Conservation (phyloP, 2,329 filamentous ascomycete genomes). For the Sarocladium oryzae region DNA sequence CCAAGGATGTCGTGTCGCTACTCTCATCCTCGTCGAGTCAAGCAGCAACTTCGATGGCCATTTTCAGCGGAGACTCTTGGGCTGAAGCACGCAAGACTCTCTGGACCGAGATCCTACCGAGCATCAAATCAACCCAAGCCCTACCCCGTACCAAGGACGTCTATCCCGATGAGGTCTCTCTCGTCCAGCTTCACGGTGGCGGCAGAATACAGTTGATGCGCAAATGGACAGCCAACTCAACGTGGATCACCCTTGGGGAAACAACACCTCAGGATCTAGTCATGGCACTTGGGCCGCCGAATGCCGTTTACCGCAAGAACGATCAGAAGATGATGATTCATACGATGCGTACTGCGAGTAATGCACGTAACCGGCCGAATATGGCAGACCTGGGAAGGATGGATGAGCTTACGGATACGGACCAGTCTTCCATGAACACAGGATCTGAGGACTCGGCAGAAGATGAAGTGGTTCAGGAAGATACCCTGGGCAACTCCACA, state of each 20-base stretch:
- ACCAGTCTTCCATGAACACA: constrained; percentile 67
- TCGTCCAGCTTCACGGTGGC: constrained; percentile 70
- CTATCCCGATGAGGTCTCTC: constrained; percentile 82
- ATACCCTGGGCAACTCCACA: constrained; percentile 45
- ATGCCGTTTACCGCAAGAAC: constrained; percentile 88
- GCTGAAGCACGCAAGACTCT: constrained; percentile 69
- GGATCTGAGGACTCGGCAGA: constrained; percentile 61
- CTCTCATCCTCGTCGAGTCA: constrained; percentile 70
- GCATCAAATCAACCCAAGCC: constrained; percentile 65
- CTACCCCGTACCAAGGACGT: constrained; percentile 67
- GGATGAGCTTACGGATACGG: constrained; percentile 62
- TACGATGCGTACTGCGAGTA: constrained; percentile 50
- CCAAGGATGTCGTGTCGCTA: constrained; percentile 77
- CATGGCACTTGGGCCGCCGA: constrained; percentile 83
- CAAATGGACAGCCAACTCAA: constrained; percentile 57
- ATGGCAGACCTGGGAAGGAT: constrained; percentile 35
- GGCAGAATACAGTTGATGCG: constrained; percentile 74
- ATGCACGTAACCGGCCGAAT: constrained; percentile 41
- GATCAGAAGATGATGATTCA: constrained; percentile 87
- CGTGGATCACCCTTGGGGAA: constrained; percentile 71
- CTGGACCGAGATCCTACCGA: constrained; percentile 68
- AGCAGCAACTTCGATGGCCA: constrained; percentile 77
- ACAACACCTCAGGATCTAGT: constrained; percentile 90
- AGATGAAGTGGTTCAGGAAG: constrained; percentile 52
- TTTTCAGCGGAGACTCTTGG: constrained; percentile 91